These are phyloP conservation scores for Claviceps pusilla DNA, from an alignment of 2,329 filamentous ascomycete genomes.

Conservation along the genomic window DNA sequence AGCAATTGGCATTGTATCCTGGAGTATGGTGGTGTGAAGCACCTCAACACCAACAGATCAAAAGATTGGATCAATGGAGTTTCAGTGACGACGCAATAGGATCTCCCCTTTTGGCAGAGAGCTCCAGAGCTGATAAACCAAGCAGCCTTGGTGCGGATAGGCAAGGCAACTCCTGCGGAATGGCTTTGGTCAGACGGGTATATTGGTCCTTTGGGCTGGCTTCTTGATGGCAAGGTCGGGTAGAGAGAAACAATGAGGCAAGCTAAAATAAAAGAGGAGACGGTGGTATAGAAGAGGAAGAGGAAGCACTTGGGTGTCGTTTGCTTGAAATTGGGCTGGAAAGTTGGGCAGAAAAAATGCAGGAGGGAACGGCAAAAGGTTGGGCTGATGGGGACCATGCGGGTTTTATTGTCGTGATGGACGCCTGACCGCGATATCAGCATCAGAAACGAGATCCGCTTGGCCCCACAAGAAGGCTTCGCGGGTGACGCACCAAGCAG, in stretches of 20 bases:
- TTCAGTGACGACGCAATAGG: constrained; percentile 1
- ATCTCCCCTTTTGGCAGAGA: constrained; percentile 9
- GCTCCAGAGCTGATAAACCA: constrained; percentile 1
- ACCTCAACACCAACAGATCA: constrained; percentile 2
- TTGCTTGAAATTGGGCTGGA: constrained; percentile 12
- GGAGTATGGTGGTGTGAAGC: constrained; percentile 3
- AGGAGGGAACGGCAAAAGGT: constrained; percentile 16
- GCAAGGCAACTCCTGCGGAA: constrained; percentile 14
- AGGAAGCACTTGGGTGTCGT: constrained; percentile 1
- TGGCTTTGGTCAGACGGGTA: constrained; percentile 5
- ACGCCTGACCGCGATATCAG: constrained; percentile 14
- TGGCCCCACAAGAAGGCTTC: constrained; percentile 12
- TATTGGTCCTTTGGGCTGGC: constrained; percentile 6
- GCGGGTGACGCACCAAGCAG: constrained; percentile 7
- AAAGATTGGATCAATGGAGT: constrained; percentile 2
- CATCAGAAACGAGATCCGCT: constrained; percentile 4
- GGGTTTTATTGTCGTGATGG: constrained; percentile 32
- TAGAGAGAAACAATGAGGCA: constrained; percentile 6
- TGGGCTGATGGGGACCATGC: constrained; percentile 30
- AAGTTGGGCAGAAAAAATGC: constrained; percentile 24
- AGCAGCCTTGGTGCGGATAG: constrained; percentile 11
- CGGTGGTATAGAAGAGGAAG: constrained; percentile 8
- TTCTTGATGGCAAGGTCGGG: constrained; percentile 9
- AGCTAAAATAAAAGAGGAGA: constrained; percentile 9
- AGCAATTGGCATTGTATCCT: constrained; percentile 30